Conservation (phyloP, 2,329 filamentous ascomycete species). For the Verticillium alfalfae region DNA sequence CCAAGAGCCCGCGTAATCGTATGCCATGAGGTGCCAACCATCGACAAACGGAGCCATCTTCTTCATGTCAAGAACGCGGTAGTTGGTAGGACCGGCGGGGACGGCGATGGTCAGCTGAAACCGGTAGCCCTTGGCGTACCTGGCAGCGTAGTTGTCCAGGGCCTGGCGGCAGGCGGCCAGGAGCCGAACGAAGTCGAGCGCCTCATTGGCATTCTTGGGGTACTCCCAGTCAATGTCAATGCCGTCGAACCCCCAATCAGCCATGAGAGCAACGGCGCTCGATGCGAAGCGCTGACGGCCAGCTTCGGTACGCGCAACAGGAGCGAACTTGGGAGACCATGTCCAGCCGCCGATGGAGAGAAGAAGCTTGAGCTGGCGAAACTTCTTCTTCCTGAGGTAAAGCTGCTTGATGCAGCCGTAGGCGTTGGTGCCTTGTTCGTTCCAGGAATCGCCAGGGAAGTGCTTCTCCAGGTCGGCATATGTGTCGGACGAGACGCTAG, state of each 20-base stretch:
- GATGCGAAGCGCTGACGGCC: constrained; percentile 62
- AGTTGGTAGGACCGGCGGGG: constrained; percentile 41
- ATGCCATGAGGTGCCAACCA: constrained; percentile 61
- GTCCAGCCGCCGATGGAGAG: constrained; percentile 80
- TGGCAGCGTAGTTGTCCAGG: constrained; percentile 34
- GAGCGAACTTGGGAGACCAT: constrained; percentile 64
- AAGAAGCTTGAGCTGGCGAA: constrained; percentile 73
- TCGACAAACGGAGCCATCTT: constrained; percentile 54
- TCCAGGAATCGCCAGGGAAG: constrained; percentile 60
- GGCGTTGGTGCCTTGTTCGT: constrained; percentile 55
- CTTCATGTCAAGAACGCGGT: constrained; percentile 41
- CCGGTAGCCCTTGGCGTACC: constrained; percentile 33
- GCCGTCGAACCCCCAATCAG: constrained; percentile 58
- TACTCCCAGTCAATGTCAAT: constrained; percentile 56
- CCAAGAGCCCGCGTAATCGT: constrained; percentile 68
- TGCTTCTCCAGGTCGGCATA: constrained; percentile 63
- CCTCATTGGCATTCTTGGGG: constrained; percentile 31
- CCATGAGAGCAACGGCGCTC: constrained; percentile 62
- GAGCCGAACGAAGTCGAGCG: constrained; percentile 33
- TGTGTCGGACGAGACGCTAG: constrained; percentile 49
- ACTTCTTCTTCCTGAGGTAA: constrained; percentile 67
- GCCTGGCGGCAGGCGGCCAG: constrained; percentile 35
- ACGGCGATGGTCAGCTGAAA: constrained; percentile 47
- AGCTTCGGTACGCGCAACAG: constrained; percentile 53
- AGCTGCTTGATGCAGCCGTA: constrained; percentile 78